Base-by-base conservation (phyloP, 352 stramenopile species). In the Phytophthora quininea region DNA sequence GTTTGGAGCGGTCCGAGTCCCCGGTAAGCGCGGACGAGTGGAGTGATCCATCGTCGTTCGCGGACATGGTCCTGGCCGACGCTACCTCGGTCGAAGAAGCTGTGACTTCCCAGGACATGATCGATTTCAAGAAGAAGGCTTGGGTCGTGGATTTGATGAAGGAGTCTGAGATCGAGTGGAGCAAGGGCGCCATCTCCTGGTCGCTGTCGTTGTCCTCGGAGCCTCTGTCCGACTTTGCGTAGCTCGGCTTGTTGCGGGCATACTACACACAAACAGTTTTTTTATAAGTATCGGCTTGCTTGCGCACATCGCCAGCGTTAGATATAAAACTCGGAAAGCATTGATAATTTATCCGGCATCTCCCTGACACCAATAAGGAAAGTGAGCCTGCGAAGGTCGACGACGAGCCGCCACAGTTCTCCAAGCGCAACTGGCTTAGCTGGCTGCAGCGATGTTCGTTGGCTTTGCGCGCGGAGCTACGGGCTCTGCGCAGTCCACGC, bases 21-120 rank as follows among this genome's bases (percentile, higher is more conserved):
- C 79, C 79, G 4, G 61, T 92, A 52, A 82, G 84, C 63, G 84
- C 86, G 40, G 79, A 89, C 51, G 79, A 89, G 51, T 92, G 81
- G 82, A 82, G 73, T 43, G 74, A 90, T 37, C 66, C 78, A 19
- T 74, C 69, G 29, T 56, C 68, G 35, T 74, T 86, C 37, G 62
- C 88, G 37, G 77, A 88, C 47, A 69, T 84, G 46, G 61, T 80
- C 35, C 63, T 88, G 45, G 66, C 70, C 30, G 73, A 86, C 47
- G 63, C 67, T 58, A 72, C 64, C 43, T 67, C 65, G 8, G 35
- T 31, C 27, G 40, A 58, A 37, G 55, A 61, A 6, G 33, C 53
- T 15, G 14, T 54, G 53, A 59, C 35, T 30, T 14, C 58, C 30
- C 52, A 65, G 45, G 54, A 71, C 32, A 69, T 37, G 19, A 19